These are phyloP conservation scores for Botrytis porri DNA, from an alignment of 2,329 filamentous ascomycete species.

Conservation along the genomic window DNA sequence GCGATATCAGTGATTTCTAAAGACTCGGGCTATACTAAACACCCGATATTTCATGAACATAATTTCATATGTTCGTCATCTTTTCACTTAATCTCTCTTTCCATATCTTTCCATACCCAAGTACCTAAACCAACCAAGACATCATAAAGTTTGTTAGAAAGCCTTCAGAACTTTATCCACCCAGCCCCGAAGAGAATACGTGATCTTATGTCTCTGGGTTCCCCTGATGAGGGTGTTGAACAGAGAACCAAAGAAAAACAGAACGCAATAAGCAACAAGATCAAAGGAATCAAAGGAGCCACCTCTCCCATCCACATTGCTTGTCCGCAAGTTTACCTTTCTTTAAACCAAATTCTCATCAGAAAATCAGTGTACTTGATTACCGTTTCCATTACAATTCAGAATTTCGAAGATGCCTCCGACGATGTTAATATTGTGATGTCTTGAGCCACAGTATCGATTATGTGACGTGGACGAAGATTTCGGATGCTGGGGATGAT, in stretches of 20 bases:
- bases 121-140: background rate
- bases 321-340: background rate
- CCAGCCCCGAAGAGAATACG: background rate
- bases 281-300: background rate
- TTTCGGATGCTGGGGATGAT: background rate
- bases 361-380: background rate
- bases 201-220: background rate
- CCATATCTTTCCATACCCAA: background rate
- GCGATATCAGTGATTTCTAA: background rate
- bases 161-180: background rate
- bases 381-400: background rate
- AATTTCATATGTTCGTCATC: background rate
- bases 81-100: background rate
- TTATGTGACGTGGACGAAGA: background rate
- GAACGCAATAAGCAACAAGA: background rate
- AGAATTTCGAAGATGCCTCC: background rate
- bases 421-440: background rate
- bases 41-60: background rate
- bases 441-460: background rate
- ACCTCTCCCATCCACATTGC: background rate
- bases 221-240: too few relatives aligned
- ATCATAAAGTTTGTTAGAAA: background rate
- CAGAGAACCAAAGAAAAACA: background rate
- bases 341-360: background rate
- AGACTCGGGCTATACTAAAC: background rate